Base-by-base conservation (phyloP, 2,329 filamentous ascomycete genomes). In the Fusarium transvaalense region DNA sequence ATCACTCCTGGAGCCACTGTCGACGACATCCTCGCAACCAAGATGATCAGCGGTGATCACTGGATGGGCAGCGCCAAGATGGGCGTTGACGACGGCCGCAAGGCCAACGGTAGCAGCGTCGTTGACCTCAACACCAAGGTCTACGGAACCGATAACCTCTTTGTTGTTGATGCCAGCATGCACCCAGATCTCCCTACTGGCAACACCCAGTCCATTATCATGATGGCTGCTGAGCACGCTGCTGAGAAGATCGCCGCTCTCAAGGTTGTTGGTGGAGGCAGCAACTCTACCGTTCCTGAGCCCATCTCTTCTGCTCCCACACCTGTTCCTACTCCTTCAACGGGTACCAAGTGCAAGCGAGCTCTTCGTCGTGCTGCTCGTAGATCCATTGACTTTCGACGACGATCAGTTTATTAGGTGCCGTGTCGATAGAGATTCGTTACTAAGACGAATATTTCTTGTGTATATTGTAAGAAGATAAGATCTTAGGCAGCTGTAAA, bases 111-210 rank as follows among this genome's bases (percentile, higher is more conserved):
- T 7, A 82, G 79, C 27, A 79, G 83, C 3, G 86, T 89, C 3
- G 86, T 89, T 0, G 86, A 89, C 67, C 73, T 82, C 7, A 79
- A 88, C 75, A 85, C 85, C 51, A 85, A 83, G 74, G 85, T 89
- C 6, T 89, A 86, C 67, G 86, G 87, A 43, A 89, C 85, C 0
- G 84, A 88, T 62, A 89, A 89, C 76, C 77, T 89, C 46, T 88
- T 88, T 71, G 84, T 89, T 14, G 85, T 90, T 5, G 88, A 90
- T 64, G 87, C 85, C 0, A 84, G 84, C 23, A 87, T 90, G 66
- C 88, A 89, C 78, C 88, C 89, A 0, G 88, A 76, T 42, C 19
- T 75, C 35, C 72, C 73, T 4, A 75, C 73, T 0, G 73, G 72
- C 6, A 75, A 75, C 66, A 75, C 73, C 2, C 72, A 75, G 61